Conservation (phyloP, 2,329 filamentous ascomycete species). For the Xylariaceae sp. region DNA sequence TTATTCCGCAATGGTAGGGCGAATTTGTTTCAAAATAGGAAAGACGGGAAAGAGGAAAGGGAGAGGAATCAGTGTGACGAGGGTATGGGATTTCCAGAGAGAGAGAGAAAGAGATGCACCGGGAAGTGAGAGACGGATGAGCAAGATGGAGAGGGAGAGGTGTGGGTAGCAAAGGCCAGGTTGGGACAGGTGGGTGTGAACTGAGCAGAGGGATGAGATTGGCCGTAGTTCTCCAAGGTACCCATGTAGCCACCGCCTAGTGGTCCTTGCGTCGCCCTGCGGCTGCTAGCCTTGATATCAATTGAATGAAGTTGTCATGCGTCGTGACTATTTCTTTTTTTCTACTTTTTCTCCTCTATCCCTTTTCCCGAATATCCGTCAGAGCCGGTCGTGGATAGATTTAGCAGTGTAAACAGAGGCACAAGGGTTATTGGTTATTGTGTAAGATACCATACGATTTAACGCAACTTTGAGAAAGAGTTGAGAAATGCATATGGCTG, state of each 20-base stretch:
- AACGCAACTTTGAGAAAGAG: background rate
- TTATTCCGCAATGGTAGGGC: background rate
- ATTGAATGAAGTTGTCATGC: too few species aligned
- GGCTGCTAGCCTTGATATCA: constrained; percentile 22
- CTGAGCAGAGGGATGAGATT: constrained; percentile 22
- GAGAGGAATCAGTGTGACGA: constrained; percentile 1
- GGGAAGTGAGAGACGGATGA: constrained; percentile 22
- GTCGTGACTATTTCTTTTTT: too few species aligned
- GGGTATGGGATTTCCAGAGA: constrained; percentile 2
- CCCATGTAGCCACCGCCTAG: background rate
- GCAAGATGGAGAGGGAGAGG: constrained; percentile 27
- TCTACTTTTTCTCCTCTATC: too few species aligned
- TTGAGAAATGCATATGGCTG: too few species aligned
- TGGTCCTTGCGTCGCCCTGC: constrained; percentile 24
- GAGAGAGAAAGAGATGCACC: constrained; percentile 15
- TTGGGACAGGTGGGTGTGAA: constrained; percentile 24
- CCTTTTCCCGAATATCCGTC: too few species aligned
- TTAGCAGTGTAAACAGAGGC: too few species aligned
- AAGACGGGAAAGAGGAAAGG: background rate
- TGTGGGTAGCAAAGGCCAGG: constrained; percentile 29
- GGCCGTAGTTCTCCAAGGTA: constrained; percentile 7
- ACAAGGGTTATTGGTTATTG: too few species aligned
- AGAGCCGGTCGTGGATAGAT: too few species aligned
- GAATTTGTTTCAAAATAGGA: background rate
- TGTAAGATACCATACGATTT: constrained; percentile 7